A percentile compares a stretch with the other conserved stretches of the same genome.
These are phyloP conservation scores for Rhizopus delemar DNA, from an alignment of 371 early-diverging fungal genomes.

Conservation along the genomic window DNA sequence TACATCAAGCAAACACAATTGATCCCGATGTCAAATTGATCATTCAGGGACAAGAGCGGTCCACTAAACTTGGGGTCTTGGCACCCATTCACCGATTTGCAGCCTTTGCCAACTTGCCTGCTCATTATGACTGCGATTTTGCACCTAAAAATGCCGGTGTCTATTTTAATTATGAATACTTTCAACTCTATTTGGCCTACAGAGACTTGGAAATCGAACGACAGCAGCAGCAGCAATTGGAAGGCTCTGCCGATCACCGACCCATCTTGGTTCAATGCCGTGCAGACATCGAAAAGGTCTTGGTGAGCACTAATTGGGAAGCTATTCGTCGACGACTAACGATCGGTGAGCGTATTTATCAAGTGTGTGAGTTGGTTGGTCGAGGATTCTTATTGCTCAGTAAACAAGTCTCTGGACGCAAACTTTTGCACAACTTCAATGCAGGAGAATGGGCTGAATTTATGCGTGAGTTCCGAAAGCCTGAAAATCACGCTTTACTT, in stretches of 20 bases:
- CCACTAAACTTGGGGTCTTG: conserved; percentile 35
- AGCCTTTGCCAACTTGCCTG: conserved; percentile 48
- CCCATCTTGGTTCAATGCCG: conserved; percentile 46
- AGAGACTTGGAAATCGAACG: conserved; percentile 45
- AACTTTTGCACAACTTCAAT: conserved; percentile 53
- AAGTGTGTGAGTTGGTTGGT: conserved; percentile 42
- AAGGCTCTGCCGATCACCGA: conserved; percentile 34
- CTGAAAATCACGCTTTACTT: conserved; percentile 37
- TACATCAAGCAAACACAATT: conserved; percentile 48
- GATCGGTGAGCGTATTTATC: conserved; percentile 53
- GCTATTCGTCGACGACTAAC: conserved; percentile 54
- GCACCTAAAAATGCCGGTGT: conserved; percentile 56
- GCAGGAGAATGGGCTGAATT: conserved; percentile 53
- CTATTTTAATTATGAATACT: conserved; percentile 53
- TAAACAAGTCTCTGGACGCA: conserved; percentile 54
- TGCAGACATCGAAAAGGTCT: conserved; percentile 48
- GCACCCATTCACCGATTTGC: conserved; percentile 48
- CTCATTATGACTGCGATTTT: conserved; percentile 53
- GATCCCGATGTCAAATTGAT: conserved; percentile 44
- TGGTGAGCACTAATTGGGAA: conserved; percentile 55
- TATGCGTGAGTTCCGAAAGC: conserved; percentile 45
- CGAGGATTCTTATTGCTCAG: conserved; percentile 48
- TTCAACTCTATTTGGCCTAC: conserved; percentile 48
- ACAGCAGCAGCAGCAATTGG: conserved; percentile 30
- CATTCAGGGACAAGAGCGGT: conserved; percentile 42